These are phyloP conservation scores for Quercus tomentella DNA, from an alignment of 331 rosid genomes.

Conservation along the genomic window DNA sequence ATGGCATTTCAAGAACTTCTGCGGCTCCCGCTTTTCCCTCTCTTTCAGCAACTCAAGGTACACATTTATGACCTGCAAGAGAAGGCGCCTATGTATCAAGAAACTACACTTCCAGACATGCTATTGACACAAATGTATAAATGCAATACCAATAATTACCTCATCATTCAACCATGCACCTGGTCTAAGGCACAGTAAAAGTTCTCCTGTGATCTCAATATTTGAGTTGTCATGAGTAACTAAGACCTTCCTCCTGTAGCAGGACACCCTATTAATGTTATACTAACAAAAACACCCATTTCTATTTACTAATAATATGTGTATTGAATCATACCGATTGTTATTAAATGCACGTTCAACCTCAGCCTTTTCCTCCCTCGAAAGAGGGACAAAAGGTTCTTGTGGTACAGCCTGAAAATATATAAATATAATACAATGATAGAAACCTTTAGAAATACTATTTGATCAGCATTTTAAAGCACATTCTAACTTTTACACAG, in stretches of 20 bases:
- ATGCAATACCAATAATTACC: slow-evolving; percentile 38
- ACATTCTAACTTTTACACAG: neutral
- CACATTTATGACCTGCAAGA: slow-evolving; percentile 76
- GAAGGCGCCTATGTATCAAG: neutral
- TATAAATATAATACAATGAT: slow-evolving; percentile 1
- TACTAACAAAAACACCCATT: slow-evolving; percentile 12
- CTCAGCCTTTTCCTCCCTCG: slow-evolving; percentile 54
- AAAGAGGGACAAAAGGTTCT: slow-evolving; percentile 69
- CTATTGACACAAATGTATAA: slow-evolving; percentile 3
- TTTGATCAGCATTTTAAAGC: neutral
- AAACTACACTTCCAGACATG: slow-evolving; percentile 1
- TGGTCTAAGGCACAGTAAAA: slow-evolving; percentile 64
- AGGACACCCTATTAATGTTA: slow-evolving; percentile 24
- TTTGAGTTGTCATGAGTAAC: slow-evolving; percentile 64
- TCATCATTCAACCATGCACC: slow-evolving; percentile 89
- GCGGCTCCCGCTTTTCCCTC: slow-evolving; percentile 80
- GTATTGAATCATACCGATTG: slow-evolving; percentile 47
- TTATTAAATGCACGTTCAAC: slow-evolving; percentile 54
- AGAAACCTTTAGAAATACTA: neutral
- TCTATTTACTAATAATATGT: neutral
- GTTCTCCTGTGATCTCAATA: slow-evolving; percentile 65
- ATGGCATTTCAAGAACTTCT: slow-evolving; percentile 82
- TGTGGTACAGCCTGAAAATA: slow-evolving; percentile 43
- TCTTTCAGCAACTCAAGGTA: slow-evolving; percentile 93
- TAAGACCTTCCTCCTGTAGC: slow-evolving; percentile 62